phyloP scores from a whole-genome alignment of 1,139 yeast genomes.

The Blastobotrys niveus region DNA sequence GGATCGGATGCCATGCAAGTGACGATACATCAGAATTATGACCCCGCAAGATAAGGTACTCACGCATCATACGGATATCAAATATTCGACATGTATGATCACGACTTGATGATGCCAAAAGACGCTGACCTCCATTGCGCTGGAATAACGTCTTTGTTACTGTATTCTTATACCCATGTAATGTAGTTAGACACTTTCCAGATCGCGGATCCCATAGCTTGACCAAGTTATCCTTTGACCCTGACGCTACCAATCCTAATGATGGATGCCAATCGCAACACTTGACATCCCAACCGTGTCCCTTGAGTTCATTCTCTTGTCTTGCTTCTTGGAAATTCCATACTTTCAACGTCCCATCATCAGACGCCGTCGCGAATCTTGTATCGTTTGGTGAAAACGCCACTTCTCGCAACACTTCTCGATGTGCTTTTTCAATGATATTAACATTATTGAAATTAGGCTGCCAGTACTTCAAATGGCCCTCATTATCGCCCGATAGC shows the following conservation, averaged over 20 bases:
- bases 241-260: conserved; percentile 56
- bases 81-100: conserved; percentile 85
- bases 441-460: conserved; percentile 95
- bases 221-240: conserved; percentile 89
- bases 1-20: conserved; percentile 89
- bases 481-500: conserved; percentile 88
- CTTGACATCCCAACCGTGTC: conserved; percentile 99
- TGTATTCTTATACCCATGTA: conserved; percentile 91
- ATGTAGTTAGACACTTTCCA: conserved; percentile 68
- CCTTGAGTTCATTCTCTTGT: conserved; percentile 74
- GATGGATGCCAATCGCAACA: conserved; percentile 96
- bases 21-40: conserved; percentile 83
- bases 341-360: conserved; percentile 80
- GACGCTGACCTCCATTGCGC: conserved; percentile 53
- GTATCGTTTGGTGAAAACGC: conserved; percentile 88
- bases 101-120: conserved; percentile 80
- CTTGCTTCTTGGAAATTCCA: conserved; percentile 92
- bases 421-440: conserved; percentile 66
- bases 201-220: conserved; percentile 96
- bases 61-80: conserved; percentile 80
- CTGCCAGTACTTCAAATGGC: conserved; percentile 91
- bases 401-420: conserved; percentile 78
- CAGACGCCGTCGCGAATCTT: conserved; percentile 86
- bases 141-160: conserved; percentile 81
- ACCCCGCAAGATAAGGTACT: conserved; percentile 64